phyloP scores from a whole-genome alignment of 192 early-diverging fungal genomes.

The Coemansia sp. region DNA sequence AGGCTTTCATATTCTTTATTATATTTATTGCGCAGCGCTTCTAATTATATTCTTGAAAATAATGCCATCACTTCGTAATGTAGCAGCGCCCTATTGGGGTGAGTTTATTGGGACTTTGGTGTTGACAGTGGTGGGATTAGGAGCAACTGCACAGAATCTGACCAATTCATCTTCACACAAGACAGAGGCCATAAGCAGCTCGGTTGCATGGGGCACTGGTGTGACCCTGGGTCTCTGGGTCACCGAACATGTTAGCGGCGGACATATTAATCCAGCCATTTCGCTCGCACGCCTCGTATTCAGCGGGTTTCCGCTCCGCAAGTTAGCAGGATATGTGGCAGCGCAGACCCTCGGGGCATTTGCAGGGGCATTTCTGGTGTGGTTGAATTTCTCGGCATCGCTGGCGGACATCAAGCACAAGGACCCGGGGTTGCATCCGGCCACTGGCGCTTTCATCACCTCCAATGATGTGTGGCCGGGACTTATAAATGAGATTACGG shows the following conservation, averaged over 20 bases:
- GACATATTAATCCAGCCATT: slow-evolving; percentile 54
- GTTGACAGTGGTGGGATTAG: slow-evolving; percentile 29
- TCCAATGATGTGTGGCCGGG: slow-evolving; percentile 22
- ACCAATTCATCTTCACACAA: not conserved
- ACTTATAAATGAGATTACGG: slow-evolving; percentile 56
- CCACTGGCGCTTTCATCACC: slow-evolving; percentile 38
- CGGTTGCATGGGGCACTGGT: slow-evolving; percentile 36
- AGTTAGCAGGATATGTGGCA: slow-evolving; percentile 38
- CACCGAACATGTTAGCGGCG: slow-evolving; percentile 41
- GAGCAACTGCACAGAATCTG: slow-evolving; percentile 32
- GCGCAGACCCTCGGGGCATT: slow-evolving; percentile 56
- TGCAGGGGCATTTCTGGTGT: slow-evolving; percentile 45
- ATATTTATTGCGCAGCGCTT: not conserved
- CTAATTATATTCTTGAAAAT: not conserved
- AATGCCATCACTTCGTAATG: slow-evolving; percentile 36
- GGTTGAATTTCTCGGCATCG: slow-evolving; percentile 29
- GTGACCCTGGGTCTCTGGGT: slow-evolving; percentile 37
- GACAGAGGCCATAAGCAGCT: slow-evolving; percentile 35
- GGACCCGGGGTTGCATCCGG: slow-evolving; percentile 22
- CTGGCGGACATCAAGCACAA: slow-evolving; percentile 29
- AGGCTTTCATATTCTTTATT: not conserved
- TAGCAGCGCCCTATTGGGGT: slow-evolving; percentile 49
- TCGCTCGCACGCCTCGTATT: slow-evolving; percentile 43
- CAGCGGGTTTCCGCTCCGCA: slow-evolving; percentile 38
- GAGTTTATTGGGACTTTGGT: slow-evolving; percentile 48